Evolutionary conservation across 768 basidiomycete species (phyloP).

Genomic region (Pulveroboletus sp.): DNA sequence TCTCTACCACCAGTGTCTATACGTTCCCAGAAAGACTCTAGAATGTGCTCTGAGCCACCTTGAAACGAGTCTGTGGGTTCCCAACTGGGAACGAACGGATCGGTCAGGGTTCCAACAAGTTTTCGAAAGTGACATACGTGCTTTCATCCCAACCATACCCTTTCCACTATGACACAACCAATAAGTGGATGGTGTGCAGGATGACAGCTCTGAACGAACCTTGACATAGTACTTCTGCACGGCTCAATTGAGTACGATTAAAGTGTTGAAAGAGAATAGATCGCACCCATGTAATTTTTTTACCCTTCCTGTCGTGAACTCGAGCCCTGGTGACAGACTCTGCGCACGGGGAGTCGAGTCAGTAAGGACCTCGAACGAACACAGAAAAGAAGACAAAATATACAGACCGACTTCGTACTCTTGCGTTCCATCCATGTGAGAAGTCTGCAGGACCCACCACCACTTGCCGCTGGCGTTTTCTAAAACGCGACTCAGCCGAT

Average conservation of each 20-base stretch:
- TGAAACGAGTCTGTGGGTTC: slow-evolving; percentile 60
- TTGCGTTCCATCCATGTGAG: slow-evolving; percentile 34
- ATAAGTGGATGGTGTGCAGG: slow-evolving; percentile 1
- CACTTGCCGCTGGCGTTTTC: neutral
- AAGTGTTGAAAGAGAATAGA: slow-evolving; percentile 1
- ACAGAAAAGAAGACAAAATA: neutral
- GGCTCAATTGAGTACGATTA: slow-evolving; percentile 13
- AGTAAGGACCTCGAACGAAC: neutral
- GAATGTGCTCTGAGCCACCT: slow-evolving; percentile 50
- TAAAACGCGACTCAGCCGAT: neutral
- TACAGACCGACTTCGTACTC: slow-evolving; percentile 69
- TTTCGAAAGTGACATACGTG: slow-evolving; percentile 43
- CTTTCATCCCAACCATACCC: slow-evolving; percentile 49
- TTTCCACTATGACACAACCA: slow-evolving; percentile 47
- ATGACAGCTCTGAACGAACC: slow-evolving; percentile 33
- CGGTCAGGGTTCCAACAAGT: neutral
- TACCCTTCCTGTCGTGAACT: slow-evolving; percentile 41
- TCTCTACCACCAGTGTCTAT: slow-evolving; percentile 40
- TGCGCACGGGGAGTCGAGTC: slow-evolving; percentile 21
- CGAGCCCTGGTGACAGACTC: slow-evolving; percentile 53
- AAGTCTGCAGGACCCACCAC: slow-evolving; percentile 7
- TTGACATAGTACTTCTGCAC: slow-evolving; percentile 54
- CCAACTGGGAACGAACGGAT: slow-evolving; percentile 45
- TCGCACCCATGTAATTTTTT: slow-evolving; percentile 49
- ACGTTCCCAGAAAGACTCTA: slow-evolving; percentile 37